A percentile compares a stretch with the other conserved stretches of the same genome.
Conservation (phyloP, 2,329 filamentous ascomycete genomes). For the Sclerotinia glacialis region DNA sequence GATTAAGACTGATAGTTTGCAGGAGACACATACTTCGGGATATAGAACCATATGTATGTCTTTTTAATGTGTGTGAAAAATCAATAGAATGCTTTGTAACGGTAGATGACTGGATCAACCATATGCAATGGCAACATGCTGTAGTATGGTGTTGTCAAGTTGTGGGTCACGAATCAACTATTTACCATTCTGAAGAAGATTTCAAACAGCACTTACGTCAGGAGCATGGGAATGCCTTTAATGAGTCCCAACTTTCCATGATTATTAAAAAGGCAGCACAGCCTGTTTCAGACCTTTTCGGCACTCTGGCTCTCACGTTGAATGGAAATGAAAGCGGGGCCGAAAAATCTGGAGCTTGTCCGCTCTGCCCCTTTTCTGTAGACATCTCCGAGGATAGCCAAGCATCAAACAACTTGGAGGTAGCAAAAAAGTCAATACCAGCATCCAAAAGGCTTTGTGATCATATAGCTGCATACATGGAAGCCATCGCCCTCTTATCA, state of each 20-base stretch:
- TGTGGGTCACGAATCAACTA: constrained; percentile 1
- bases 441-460: neutral
- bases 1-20: neutral
- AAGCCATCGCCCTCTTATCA: constrained; percentile 3
- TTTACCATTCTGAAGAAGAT: constrained; percentile 8
- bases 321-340: neutral
- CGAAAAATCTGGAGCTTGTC: neutral
- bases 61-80: constrained; percentile 9
- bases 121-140: constrained; percentile 18
- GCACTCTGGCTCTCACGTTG: neutral
- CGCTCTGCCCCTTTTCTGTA: constrained; percentile 2
- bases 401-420: neutral
- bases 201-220: neutral
- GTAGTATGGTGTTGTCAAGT: constrained; percentile 13
- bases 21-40: constrained; percentile 12
- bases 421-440: neutral
- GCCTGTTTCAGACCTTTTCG: neutral
- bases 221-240: constrained; percentile 3
- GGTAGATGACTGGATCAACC: constrained; percentile 4
- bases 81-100: constrained; percentile 2
- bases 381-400: neutral
- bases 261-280: constrained; percentile 1
- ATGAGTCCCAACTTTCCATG: constrained; percentile 7
- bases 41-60: constrained; percentile 17
- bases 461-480: constrained; percentile 13